phyloP scores from a whole-genome alignment of 768 basidiomycete genomes.

The Pleurotus cornucopiae region DNA sequence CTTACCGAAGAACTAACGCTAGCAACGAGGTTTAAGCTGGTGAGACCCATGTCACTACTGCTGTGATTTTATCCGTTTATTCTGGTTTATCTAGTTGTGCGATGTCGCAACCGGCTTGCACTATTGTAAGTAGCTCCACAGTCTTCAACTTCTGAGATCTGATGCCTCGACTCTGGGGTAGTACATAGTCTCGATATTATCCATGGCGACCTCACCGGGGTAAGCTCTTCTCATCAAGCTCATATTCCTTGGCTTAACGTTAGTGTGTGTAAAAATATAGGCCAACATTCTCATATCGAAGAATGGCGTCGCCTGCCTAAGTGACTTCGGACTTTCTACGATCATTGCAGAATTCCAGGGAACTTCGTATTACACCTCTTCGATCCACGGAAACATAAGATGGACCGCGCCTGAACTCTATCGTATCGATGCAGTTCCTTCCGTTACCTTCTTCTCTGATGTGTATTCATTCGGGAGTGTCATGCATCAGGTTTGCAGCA shows the following conservation, averaged over 20 bases:
- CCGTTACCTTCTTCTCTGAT: slow-evolving; percentile 8
- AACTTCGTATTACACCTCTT: slow-evolving; percentile 7
- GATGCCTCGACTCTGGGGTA: background rate
- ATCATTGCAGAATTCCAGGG: slow-evolving; percentile 10
- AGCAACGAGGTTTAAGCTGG: slow-evolving; percentile 6
- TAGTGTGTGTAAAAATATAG: background rate
- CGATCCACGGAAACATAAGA: slow-evolving; percentile 6
- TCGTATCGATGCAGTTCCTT: background rate
- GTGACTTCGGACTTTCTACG: slow-evolving; percentile 11
- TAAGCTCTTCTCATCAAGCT: background rate
- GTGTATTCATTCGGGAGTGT: slow-evolving; percentile 12
- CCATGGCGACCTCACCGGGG: slow-evolving; percentile 12
- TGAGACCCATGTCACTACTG: background rate
- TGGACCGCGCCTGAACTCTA: slow-evolving; percentile 10
- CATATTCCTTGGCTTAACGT: background rate
- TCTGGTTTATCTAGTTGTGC: background rate
- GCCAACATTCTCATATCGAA: slow-evolving; percentile 9
- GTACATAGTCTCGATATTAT: slow-evolving; percentile 7
- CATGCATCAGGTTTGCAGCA: slow-evolving; percentile 6
- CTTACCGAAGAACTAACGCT: slow-evolving; percentile 4
- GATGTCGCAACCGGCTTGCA: slow-evolving; percentile 5
- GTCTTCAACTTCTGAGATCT: background rate
- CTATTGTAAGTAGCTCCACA: slow-evolving; percentile 5
- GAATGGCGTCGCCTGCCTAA: slow-evolving; percentile 7
- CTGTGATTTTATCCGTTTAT: background rate